A percentile compares a stretch with the other conserved stretches of the same genome.
phyloP scores from a whole-genome alignment of 371 early-diverging fungal species.

The Basidiobolus meristosporus region DNA sequence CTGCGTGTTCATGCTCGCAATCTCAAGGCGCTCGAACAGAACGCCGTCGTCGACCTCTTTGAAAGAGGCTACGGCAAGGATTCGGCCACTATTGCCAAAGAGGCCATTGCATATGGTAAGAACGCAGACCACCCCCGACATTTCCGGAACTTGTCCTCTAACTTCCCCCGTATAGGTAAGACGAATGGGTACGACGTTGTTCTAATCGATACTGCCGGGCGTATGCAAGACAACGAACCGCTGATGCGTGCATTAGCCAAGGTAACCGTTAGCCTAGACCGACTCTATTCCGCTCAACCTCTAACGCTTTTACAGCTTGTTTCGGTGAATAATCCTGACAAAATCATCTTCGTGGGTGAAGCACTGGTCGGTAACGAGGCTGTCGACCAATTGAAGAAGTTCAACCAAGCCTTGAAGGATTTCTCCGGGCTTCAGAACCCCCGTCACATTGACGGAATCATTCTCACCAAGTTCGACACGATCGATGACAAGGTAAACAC shows the following conservation, averaged over 20 bases:
- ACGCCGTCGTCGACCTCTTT: conserved; percentile 71
- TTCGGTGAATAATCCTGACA: conserved; percentile 85
- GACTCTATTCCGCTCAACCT: not conserved
- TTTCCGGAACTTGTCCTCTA: not conserved
- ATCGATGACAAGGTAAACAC: conserved; percentile 87
- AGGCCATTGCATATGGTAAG: conserved; percentile 76
- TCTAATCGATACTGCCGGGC: conserved; percentile 97
- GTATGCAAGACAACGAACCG: conserved; percentile 98
- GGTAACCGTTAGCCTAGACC: conserved; percentile 9
- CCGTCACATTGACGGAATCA: conserved; percentile 91
- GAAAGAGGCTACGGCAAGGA: conserved; percentile 99
- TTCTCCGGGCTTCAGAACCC: conserved; percentile 57
- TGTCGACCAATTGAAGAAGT: conserved; percentile 92
- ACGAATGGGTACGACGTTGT: conserved; percentile 85
- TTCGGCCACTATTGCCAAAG: conserved; percentile 94
- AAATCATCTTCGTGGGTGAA: conserved; percentile 98
- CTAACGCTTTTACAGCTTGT: conserved; percentile 40
- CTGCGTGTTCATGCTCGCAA: conserved; percentile 86
- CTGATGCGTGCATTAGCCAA: conserved; percentile 94
- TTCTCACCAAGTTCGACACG: conserved; percentile 97
- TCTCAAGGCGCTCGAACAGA: conserved; percentile 58
- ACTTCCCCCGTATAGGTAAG: conserved; percentile 11
- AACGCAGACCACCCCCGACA: not conserved
- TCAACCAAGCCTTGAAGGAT: conserved; percentile 90
- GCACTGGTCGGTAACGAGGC: conserved; percentile 98